Evolutionary conservation across 1,139 yeast species (phyloP).

Genomic region (Geotrichum reessii): DNA sequence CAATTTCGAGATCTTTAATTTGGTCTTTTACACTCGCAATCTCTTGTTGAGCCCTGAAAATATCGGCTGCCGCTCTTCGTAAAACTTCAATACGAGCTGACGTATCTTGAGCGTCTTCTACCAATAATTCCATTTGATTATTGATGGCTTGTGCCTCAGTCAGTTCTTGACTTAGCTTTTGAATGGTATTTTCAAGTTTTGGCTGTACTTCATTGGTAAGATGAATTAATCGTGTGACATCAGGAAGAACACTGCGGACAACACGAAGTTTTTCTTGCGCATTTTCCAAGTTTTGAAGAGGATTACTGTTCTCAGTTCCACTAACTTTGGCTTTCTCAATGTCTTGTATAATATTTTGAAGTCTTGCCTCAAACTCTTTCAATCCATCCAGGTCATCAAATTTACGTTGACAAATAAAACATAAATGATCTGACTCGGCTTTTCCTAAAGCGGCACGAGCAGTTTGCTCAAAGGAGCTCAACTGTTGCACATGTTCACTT

Average conservation of each 20-base stretch:
- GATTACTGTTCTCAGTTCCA: not conserved
- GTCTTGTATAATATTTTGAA: not conserved
- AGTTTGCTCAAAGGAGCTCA: slow-evolving; percentile 5
- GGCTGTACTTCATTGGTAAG: slow-evolving; percentile 18
- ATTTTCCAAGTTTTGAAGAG: not conserved
- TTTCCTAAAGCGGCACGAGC: slow-evolving; percentile 8
- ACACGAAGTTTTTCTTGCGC: slow-evolving; percentile 8
- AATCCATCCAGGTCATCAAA: slow-evolving; percentile 9
- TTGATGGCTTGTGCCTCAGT: slow-evolving; percentile 20
- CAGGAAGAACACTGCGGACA: slow-evolving; percentile 10
- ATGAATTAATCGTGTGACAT: slow-evolving; percentile 7
- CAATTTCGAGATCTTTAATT: slow-evolving; percentile 29
- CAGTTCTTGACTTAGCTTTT: slow-evolving; percentile 23
- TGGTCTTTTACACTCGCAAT: slow-evolving; percentile 22
- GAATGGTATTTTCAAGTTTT: slow-evolving; percentile 24
- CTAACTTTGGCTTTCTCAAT: slow-evolving; percentile 5
- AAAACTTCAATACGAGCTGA: slow-evolving; percentile 34
- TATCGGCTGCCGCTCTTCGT: slow-evolving; percentile 35
- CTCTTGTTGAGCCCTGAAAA: slow-evolving; percentile 25
- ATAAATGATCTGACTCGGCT: slow-evolving; percentile 5
- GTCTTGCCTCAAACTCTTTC: slow-evolving; percentile 6
- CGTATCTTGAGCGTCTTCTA: slow-evolving; percentile 16
- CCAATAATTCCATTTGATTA: not conserved
- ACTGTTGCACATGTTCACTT: slow-evolving; percentile 4
- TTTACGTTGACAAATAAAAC: slow-evolving; percentile 12